Conservation (phyloP, 345 rosid species). For the Eucalyptus curtisii region DNA sequence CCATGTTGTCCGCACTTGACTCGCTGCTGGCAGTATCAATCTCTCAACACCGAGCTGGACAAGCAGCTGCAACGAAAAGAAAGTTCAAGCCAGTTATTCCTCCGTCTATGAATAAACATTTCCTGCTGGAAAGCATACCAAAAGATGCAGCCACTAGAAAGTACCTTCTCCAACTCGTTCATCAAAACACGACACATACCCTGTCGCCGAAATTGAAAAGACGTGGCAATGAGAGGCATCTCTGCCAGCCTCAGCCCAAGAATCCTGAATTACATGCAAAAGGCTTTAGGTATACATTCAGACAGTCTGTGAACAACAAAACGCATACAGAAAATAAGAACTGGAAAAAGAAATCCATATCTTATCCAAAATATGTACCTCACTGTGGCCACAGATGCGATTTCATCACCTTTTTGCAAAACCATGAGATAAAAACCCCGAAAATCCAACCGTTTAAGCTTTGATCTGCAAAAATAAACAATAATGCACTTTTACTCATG, state of each 20-base stretch:
- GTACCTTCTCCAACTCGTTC: slow-evolving; percentile 29
- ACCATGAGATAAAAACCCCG: slow-evolving; percentile 30
- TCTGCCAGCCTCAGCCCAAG: slow-evolving; percentile 33
- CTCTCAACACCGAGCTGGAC: slow-evolving; percentile 10
- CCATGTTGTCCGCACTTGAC: slow-evolving; percentile 9
- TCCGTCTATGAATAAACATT: neutral
- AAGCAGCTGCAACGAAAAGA: slow-evolving; percentile 5
- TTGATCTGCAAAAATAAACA: slow-evolving; percentile 12
- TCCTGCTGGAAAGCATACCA: neutral
- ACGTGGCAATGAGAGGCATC: slow-evolving; percentile 36
- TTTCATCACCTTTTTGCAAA: slow-evolving; percentile 25
- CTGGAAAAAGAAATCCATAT: neutral
- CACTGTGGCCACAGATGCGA: slow-evolving; percentile 25
- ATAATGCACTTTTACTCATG: neutral
- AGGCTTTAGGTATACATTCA: neutral
- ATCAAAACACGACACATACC: slow-evolving; percentile 38
- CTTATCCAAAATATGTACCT: slow-evolving; percentile 7
- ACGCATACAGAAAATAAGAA: neutral
- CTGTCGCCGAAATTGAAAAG: slow-evolving; percentile 20
- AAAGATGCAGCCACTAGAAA: neutral
- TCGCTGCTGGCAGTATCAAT: slow-evolving; percentile 14
- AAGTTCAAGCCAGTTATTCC: neutral
- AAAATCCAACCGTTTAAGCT: slow-evolving; percentile 24
- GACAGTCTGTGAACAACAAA: neutral
- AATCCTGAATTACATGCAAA: slow-evolving; percentile 11